phyloP scores from a whole-genome alignment of 495 filamentous ascomycete genomes.

The Tricharina praecox region DNA sequence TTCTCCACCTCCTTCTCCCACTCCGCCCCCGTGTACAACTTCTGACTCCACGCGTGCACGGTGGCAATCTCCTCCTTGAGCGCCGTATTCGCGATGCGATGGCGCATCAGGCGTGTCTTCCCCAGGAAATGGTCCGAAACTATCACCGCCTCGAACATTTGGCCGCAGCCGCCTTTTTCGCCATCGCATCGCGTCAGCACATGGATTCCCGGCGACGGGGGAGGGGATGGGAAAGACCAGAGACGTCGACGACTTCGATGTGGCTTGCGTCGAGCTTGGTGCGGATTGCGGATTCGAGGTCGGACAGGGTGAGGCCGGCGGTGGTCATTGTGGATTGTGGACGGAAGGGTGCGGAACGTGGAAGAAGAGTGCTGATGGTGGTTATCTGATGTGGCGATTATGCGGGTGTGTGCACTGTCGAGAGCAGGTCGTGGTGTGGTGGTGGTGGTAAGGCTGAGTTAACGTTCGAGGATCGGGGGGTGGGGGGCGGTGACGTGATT shows the following conservation, averaged over 20 bases:
- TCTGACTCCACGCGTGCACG: constrained; percentile 97
- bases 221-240: constrained; percentile 39
- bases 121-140: constrained; percentile 69
- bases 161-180: constrained; percentile 90
- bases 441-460: too few species aligned
- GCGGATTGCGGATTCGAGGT: constrained; percentile 49
- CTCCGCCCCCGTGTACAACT: constrained; percentile 89
- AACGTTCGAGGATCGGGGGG: too few species aligned
- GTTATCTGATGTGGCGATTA: too few species aligned
- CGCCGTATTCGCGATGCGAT: constrained; percentile 73
- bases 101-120: constrained; percentile 72
- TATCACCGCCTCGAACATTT: constrained; percentile 82
- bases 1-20: too few species aligned
- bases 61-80: constrained; percentile 84
- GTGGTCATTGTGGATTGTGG: constrained; percentile 10
- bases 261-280: constrained; percentile 60
- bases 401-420: too few species aligned
- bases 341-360: not conserved
- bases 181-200: too few species aligned
- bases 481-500: too few species aligned
- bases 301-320: constrained; percentile 49
- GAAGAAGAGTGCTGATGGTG: too few species aligned
- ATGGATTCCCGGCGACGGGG: not conserved
- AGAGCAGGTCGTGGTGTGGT: too few species aligned
- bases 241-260: constrained; percentile 86